Conservation (phyloP, 345 rosid species). For the Boechera stricta region DNA sequence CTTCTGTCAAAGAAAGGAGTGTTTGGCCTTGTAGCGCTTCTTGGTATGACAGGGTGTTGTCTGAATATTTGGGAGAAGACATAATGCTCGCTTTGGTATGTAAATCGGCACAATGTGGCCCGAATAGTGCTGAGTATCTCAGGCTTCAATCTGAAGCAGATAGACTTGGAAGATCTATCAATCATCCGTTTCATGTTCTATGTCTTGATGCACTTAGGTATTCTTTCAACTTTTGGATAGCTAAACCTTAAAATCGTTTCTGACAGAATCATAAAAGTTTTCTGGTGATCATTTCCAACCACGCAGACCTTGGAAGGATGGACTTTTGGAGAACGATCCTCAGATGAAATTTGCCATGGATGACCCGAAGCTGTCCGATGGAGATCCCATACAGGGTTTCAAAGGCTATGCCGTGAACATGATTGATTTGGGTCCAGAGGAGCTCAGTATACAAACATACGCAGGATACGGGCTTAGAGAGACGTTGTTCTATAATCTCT, state of each 20-base stretch:
- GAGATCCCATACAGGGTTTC: slow-evolving; percentile 57
- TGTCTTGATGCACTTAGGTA: slow-evolving; percentile 66
- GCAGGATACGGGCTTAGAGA: slow-evolving; percentile 62
- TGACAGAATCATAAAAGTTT: not conserved
- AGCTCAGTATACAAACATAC: slow-evolving; percentile 33
- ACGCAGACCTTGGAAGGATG: slow-evolving; percentile 47
- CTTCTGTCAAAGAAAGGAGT: slow-evolving; percentile 40
- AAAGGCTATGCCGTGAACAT: slow-evolving; percentile 72
- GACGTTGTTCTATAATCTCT: slow-evolving; percentile 58
- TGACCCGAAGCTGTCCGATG: slow-evolving; percentile 48
- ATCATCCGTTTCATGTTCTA: slow-evolving; percentile 55
- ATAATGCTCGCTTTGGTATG: slow-evolving; percentile 71
- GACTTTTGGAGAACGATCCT: slow-evolving; percentile 42
- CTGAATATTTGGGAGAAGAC: slow-evolving; percentile 69
- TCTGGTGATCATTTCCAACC: not conserved
- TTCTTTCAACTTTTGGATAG: not conserved
- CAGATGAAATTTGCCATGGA: slow-evolving; percentile 58
- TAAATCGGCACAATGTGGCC: slow-evolving; percentile 50
- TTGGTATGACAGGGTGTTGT: slow-evolving; percentile 55
- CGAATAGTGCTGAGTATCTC: slow-evolving; percentile 47
- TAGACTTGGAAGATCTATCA: slow-evolving; percentile 49
- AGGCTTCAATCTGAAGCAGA: slow-evolving; percentile 55
- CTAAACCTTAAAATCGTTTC: not conserved
- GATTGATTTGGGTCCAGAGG: slow-evolving; percentile 47
- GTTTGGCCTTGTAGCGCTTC: slow-evolving; percentile 62